Evolutionary conservation across 2,329 filamentous ascomycete genomes (phyloP), one percentile per base, ranked within the genome.

Genomic region (Orbilia quercus): DNA sequence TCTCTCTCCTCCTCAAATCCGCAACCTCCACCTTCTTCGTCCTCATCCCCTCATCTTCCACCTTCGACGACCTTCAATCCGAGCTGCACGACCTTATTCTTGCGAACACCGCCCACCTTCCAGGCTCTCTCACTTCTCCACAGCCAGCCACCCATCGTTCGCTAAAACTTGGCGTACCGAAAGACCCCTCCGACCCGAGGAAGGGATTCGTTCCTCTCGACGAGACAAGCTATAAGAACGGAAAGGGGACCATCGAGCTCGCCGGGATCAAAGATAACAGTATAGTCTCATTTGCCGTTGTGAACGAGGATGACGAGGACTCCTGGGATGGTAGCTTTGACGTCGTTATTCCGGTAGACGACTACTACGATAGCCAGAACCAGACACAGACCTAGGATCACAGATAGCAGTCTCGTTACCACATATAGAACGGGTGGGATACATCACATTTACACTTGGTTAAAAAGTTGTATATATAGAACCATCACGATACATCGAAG

Each of bases 1-100:
- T 73, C 50, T 60, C 69, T 23, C 55, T 73, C 42, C 55, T 54
- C 60, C 60, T 73, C 55, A 73, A 73, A 66, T 73, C 53, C 38
- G 47, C 48, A 38, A 73, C 60, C 16, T 28, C 69, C 48, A 66
- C 69, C 38, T 28, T 73, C 60, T 73, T 66, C 60, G n/a, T 73
- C 60, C 45, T 73, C 60, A 45, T 73, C 54, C 54, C 31, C 5
- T 4, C 60, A 14, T 16, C 60, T 7, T 34, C 60, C 47, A 23
- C 54, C 20, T 47, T 73, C 69, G 45, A 36, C n/a, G 23, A 55
- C 47, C 60, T 73, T 11, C 47, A 48, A 42, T 44, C 14, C 7
- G 6, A 44, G 11, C 59, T 72, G 40, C 36, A 44, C 48, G 11
- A 23, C 31, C 50, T 65, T 31, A 38, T 73, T 9, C 42, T 20